These are phyloP conservation scores for Arabidopsis hybrid DNA, from an alignment of 441 rosid genomes.

Conservation along the genomic window DNA sequence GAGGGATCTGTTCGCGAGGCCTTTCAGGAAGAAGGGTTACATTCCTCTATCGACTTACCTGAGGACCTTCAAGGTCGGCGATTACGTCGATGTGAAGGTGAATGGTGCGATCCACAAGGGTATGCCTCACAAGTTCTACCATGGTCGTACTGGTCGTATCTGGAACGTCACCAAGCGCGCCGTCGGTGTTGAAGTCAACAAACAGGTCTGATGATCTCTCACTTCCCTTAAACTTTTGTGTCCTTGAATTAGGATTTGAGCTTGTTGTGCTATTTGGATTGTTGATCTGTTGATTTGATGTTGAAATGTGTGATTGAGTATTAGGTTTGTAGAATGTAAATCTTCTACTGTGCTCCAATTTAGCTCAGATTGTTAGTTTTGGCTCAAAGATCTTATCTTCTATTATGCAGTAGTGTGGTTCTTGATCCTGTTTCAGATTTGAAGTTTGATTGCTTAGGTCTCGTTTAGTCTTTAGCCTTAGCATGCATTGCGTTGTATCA, in stretches of 20 bases:
- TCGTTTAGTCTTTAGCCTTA: background rate
- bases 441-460: background rate
- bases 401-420: background rate
- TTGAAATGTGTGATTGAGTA: background rate
- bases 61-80: slow-evolving; percentile 82
- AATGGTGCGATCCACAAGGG: slow-evolving; percentile 98
- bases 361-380: background rate
- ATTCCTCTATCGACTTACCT: slow-evolving; percentile 85
- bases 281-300: background rate
- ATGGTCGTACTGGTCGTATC: slow-evolving; percentile 92
- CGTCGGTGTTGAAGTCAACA: slow-evolving; percentile 91
- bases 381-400: background rate
- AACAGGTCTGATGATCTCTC: slow-evolving; percentile 56
- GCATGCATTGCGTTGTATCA: no score
- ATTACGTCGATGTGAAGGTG: slow-evolving; percentile 87
- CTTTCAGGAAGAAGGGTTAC: slow-evolving; percentile 94
- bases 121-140: slow-evolving; percentile 98
- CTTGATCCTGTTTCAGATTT: background rate
- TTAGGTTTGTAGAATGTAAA: background rate
- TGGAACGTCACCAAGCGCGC: slow-evolving; percentile 99
- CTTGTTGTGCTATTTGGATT: background rate
- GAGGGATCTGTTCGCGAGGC: slow-evolving; percentile 81
- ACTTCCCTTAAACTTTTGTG: background rate
- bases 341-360: background rate
- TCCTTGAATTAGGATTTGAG: background rate